Conservation (phyloP, 176 grass and related monocot genomes). For the Oryza glumipatula region DNA sequence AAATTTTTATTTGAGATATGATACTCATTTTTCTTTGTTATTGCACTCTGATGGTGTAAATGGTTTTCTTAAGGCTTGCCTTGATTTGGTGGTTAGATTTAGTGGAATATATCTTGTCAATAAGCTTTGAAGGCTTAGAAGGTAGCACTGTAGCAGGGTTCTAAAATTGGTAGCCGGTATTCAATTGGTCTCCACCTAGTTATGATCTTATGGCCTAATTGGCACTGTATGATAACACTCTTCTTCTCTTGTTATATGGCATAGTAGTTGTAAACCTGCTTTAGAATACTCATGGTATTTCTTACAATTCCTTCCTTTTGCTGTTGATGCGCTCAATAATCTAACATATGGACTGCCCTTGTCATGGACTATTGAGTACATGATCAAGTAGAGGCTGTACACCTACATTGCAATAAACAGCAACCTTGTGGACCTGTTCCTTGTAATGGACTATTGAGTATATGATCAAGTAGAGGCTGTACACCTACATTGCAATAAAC, state of each 20-base stretch:
- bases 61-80: background rate
- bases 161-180: background rate
- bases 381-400: background rate
- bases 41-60: background rate
- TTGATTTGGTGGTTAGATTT: background rate
- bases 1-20: background rate
- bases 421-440: background rate
- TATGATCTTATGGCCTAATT: background rate
- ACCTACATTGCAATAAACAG: background rate
- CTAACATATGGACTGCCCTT: background rate
- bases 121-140: background rate
- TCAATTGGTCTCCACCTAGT: background rate
- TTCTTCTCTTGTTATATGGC: background rate
- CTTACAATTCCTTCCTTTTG: background rate
- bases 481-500: background rate
- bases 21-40: slow-evolving; percentile 1
- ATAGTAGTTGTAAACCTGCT: background rate
- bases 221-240: background rate
- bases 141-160: background rate
- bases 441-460: background rate
- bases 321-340: background rate
- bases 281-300: background rate
- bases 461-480: background rate
- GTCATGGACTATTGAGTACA: no score
- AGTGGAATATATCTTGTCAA: background rate